Evolutionary conservation across 176 grass and related monocot species (phyloP).

Genomic region (Thinopyrum elongatum): DNA sequence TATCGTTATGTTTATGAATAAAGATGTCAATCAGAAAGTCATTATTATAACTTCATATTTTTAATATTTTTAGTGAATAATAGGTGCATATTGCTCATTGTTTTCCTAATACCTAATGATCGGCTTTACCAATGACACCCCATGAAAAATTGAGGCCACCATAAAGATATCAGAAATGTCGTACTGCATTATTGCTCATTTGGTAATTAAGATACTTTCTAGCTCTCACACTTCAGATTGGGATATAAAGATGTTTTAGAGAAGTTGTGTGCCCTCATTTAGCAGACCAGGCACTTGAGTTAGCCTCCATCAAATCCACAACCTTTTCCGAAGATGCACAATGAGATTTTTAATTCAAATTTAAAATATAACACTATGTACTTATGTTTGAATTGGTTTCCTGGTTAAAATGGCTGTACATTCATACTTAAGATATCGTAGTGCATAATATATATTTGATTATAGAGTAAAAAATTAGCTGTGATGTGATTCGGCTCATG

Average conservation of each 20-base stretch:
- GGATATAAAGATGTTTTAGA: not conserved
- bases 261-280: not conserved
- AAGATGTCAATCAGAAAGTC: not conserved
- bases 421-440: not conserved
- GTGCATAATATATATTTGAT: not conserved
- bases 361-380: not conserved
- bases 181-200: not conserved
- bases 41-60: not conserved
- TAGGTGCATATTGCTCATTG: not conserved
- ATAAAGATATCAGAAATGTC: not conserved
- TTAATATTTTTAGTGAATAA: not conserved
- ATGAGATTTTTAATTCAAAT: not conserved
- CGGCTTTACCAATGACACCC: not conserved
- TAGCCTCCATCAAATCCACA: not conserved
- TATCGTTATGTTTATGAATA: conserved; percentile 10
- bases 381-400: not conserved
- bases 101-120: not conserved
- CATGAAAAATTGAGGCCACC: not conserved
- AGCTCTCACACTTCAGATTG: not conserved
- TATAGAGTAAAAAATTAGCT: not conserved
- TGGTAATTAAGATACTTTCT: not conserved
- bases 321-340: not conserved
- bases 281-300: not conserved
- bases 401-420: not conserved
- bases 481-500: not conserved